Evolutionary conservation across 2,329 filamentous ascomycete species (phyloP).

Genomic region (Aspergillus eucalypticola): DNA sequence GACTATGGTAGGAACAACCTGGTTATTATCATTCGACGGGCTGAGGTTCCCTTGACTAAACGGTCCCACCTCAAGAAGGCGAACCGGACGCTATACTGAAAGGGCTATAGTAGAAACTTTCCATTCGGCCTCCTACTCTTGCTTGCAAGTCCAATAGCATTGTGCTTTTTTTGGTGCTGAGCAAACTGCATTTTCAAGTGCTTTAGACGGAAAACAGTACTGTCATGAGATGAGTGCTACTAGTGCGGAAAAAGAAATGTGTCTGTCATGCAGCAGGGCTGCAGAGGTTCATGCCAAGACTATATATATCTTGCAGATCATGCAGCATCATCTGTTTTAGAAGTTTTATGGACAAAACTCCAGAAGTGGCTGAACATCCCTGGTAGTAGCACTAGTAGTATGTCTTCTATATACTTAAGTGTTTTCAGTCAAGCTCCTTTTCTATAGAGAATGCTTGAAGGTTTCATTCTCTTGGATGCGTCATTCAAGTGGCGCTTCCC

Average conservation of each 20-base stretch:
- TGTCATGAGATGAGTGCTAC: neutral
- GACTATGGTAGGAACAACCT: neutral
- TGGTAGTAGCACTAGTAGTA: no score
- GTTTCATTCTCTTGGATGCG: no score
- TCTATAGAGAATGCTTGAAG: no score
- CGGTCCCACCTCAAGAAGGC: neutral
- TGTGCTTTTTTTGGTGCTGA: no score
- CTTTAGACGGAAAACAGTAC: no score
- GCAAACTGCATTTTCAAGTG: no score
- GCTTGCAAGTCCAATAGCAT: neutral
- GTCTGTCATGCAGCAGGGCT: neutral
- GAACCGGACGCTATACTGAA: conserved; percentile 4
- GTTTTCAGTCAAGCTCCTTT: no score
- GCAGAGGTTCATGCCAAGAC: neutral
- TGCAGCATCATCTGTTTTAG: neutral
- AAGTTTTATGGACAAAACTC: neutral
- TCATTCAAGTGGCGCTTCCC: no score
- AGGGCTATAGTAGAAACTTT: conserved; percentile 2
- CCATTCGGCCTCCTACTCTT: neutral
- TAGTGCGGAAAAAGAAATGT: neutral
- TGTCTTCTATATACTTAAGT: no score
- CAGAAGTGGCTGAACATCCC: no score
- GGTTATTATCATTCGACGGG: neutral
- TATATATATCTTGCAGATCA: neutral
- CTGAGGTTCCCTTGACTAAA: conserved; percentile 1